phyloP scores from a whole-genome alignment of 805 yeast genomes.

The Martiniozyma abietophila region DNA sequence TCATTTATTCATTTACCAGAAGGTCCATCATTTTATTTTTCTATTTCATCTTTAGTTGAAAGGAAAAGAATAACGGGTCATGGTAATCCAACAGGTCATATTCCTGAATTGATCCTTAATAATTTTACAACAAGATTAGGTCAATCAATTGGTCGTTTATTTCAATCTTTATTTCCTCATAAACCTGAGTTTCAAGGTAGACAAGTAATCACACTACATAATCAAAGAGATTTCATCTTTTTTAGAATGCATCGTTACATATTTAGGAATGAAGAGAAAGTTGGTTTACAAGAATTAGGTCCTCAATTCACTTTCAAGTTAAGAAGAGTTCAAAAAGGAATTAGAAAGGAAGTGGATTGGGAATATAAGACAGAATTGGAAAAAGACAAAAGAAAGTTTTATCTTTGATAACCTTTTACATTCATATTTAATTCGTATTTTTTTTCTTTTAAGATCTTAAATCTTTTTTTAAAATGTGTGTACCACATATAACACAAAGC shows the following conservation, averaged over 20 bases:
- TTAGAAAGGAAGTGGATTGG: conserved; percentile 91
- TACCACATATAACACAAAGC: background rate
- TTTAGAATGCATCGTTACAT: conserved; percentile 92
- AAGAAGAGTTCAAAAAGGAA: conserved; percentile 84
- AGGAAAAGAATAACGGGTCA: conserved; percentile 76
- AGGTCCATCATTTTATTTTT: conserved; percentile 93
- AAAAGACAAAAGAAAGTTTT: conserved; percentile 87
- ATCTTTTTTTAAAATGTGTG: background rate
- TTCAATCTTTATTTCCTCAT: conserved; percentile 88
- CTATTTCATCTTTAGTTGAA: conserved; percentile 66
- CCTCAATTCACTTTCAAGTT: conserved; percentile 91
- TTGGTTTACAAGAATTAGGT: conserved; percentile 92
- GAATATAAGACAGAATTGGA: conserved; percentile 96
- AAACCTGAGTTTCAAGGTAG: conserved; percentile 92
- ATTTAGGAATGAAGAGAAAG: conserved; percentile 82
- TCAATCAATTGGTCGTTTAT: conserved; percentile 83
- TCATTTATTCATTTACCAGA: conserved; percentile 90
- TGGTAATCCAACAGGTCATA: conserved; percentile 82
- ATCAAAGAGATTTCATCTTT: conserved; percentile 91
- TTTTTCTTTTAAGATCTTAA: conserved; percentile 2
- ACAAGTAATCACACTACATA: conserved; percentile 91
- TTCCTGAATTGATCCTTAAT: conserved; percentile 86
- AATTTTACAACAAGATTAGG: conserved; percentile 91
- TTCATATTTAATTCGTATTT: background rate
- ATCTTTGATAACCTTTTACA: conserved; percentile 41